Conservation (phyloP, 495 filamentous ascomycete genomes). For the Neurospora pannonica region DNA sequence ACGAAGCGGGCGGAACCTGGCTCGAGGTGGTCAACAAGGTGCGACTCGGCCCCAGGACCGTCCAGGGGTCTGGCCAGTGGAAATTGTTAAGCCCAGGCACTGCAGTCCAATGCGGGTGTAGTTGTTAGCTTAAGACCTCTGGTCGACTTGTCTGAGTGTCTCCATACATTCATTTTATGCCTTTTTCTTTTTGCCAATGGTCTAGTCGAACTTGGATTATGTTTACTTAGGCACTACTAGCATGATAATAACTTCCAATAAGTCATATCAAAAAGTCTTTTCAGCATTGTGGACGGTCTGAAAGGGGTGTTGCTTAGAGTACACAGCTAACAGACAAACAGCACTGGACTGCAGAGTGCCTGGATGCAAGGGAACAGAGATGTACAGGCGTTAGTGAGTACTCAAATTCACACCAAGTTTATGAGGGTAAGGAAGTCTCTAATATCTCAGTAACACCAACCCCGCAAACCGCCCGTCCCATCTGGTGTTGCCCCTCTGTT, state of each 20-base stretch:
- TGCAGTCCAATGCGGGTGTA: background rate
- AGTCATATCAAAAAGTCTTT: no score
- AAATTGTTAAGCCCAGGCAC: background rate
- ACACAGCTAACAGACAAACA: background rate
- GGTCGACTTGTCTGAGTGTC: background rate
- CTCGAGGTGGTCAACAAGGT: background rate
- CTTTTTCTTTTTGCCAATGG: background rate
- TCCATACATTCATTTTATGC: background rate
- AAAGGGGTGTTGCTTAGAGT: background rate
- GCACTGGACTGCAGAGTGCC: background rate
- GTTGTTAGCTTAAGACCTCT: background rate
- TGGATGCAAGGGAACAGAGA: background rate
- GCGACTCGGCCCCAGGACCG: background rate
- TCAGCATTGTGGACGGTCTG: background rate
- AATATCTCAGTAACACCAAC: background rate
- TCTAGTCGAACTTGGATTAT: no score
- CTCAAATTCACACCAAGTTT: background rate
- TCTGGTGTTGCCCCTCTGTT: background rate
- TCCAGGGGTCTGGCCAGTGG: background rate
- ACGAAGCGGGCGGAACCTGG: background rate
- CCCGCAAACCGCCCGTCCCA: constrained; percentile 14
- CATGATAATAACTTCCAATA: no score
- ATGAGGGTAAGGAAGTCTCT: background rate
- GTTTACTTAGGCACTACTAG: no score
- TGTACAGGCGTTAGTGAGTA: background rate